Percentiles rank a stretch among this genome's conserved stretches.
Evolutionary conservation across 2,329 filamentous ascomycete genomes (phyloP).

Genomic region (Neopestalotiopsis rosae): DNA sequence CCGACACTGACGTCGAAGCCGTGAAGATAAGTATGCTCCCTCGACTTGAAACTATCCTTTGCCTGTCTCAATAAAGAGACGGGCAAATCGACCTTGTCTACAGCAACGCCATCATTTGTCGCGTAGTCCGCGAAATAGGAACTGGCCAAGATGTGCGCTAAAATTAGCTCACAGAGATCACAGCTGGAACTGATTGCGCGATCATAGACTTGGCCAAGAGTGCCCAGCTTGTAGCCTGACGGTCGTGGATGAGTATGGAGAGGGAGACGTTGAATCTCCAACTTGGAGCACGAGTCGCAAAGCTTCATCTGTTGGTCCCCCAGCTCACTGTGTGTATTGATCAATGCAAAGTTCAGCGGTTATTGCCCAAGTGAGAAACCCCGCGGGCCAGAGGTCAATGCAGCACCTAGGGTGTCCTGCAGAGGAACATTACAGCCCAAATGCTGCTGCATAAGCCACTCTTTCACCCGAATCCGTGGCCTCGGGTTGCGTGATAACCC

Average conservation of each 20-base stretch:
- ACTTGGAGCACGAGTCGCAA: neutral
- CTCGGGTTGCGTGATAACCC: too few species aligned
- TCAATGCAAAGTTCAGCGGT: too few species aligned
- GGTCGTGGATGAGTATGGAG: neutral
- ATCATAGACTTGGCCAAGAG: neutral
- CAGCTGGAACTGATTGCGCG: neutral
- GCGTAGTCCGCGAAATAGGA: constrained; percentile 4
- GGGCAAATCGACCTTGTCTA: neutral
- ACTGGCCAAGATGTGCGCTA: neutral
- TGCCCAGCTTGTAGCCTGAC: neutral
- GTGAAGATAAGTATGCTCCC: neutral
- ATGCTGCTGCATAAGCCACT: too few species aligned
- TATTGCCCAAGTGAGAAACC: too few species aligned
- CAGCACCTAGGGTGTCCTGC: too few species aligned
- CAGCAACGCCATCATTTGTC: neutral
- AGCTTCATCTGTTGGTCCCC: neutral
- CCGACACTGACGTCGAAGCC: neutral
- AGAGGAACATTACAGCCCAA: too few species aligned
- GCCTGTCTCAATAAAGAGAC: neutral
- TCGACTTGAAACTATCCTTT: neutral
- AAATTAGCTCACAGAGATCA: neutral
- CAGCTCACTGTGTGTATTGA: too few species aligned
- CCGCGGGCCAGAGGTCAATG: too few species aligned
- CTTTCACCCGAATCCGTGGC: too few species aligned
- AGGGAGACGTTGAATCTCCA: neutral